A percentile compares a stretch with the other conserved stretches of the same genome.
phyloP scores from a whole-genome alignment of 2,329 filamentous ascomycete species.

The Botrytis cinerea region DNA sequence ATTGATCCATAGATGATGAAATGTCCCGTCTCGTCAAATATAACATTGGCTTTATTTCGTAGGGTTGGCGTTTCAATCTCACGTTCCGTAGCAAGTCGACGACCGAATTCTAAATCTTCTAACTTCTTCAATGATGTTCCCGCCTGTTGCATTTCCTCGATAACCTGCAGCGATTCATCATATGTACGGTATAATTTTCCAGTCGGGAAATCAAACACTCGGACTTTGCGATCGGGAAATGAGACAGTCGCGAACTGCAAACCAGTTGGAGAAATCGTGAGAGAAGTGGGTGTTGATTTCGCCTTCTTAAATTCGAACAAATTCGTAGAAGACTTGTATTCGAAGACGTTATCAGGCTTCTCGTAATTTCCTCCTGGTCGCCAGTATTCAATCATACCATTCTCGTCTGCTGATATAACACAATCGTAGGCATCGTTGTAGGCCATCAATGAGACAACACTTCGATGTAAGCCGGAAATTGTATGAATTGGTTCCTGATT shows the following conservation, averaged over 20 bases:
- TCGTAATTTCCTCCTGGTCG: constrained; percentile 76
- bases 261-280: constrained; percentile 84
- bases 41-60: constrained; percentile 75
- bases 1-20: constrained; percentile 95
- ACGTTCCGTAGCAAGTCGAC: constrained; percentile 80
- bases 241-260: constrained; percentile 87
- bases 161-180: constrained; percentile 86
- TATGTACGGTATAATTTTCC: constrained; percentile 90
- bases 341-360: constrained; percentile 88
- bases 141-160: constrained; percentile 95
- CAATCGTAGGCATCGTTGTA: constrained; percentile 91
- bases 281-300: constrained; percentile 78
- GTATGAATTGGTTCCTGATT: constrained; percentile 74
- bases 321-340: constrained; percentile 90
- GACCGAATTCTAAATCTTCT: constrained; percentile 89
- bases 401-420: constrained; percentile 84
- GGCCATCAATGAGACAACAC: constrained; percentile 78
- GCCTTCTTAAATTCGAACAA: constrained; percentile 97
- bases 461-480: constrained; percentile 77
- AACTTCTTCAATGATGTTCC: constrained; percentile 78
- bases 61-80: constrained; percentile 74
- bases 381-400: constrained; percentile 98
- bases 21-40: constrained; percentile 94
- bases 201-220: constrained; percentile 88
- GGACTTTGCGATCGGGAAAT: constrained; percentile 88